Conservation (phyloP, 257 asterid species). For the Solanum okadae region DNA sequence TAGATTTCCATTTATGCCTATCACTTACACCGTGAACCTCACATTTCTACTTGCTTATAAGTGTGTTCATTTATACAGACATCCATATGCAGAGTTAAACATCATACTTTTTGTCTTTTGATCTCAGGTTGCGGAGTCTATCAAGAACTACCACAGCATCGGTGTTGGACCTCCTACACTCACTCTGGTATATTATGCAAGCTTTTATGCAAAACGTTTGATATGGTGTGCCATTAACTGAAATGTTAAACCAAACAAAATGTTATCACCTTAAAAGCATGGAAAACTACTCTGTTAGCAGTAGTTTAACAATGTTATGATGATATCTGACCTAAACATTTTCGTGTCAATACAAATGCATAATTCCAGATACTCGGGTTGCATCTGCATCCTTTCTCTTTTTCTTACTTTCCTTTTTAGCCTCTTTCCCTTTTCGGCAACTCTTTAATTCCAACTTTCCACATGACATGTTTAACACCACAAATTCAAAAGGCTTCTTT, state of each 20-base stretch:
- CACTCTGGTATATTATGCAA: conserved; percentile 26
- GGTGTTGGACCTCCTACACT: conserved; percentile 33
- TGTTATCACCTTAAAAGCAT: not conserved
- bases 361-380: not conserved
- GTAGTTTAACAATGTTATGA: not conserved
- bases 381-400: not conserved
- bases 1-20: not conserved
- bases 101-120: not conserved
- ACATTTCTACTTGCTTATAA: not conserved
- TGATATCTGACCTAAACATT: not conserved
- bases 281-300: not conserved
- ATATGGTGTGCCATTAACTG: not conserved
- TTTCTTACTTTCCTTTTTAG: too few relatives aligned
- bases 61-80: not conserved
- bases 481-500: too few relatives aligned
- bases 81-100: not conserved
- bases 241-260: not conserved
- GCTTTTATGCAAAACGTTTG: not conserved
- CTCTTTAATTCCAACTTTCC: too few relatives aligned
- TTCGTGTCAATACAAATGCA: not conserved
- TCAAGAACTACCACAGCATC: conserved; percentile 38
- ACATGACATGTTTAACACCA: too few relatives aligned
- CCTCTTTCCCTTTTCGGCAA: too few relatives aligned
- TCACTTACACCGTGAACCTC: not conserved
- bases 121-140: conserved; percentile 42